Conservation (phyloP, 306 rosid genomes). For the Astragalus glycyphyllos region DNA sequence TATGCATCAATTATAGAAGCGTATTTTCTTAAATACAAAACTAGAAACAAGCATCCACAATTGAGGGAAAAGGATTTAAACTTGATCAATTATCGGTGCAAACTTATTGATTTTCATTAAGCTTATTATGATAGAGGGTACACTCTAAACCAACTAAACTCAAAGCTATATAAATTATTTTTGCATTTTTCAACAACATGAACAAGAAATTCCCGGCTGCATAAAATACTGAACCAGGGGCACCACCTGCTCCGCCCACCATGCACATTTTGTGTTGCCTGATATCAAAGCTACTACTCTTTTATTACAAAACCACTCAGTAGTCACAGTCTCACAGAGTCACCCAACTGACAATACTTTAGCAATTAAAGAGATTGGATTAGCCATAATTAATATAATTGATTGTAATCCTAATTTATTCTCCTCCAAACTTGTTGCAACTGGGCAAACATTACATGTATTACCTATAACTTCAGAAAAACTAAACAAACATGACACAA, state of each 20-base stretch:
- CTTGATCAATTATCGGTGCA: slow-evolving; percentile 9
- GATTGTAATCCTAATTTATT: slow-evolving; percentile 6
- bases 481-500: slow-evolving; percentile 29
- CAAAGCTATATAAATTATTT: slow-evolving; percentile 27
- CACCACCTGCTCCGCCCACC: slow-evolving; percentile 5
- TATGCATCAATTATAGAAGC: slow-evolving; percentile 21
- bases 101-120: background rate
- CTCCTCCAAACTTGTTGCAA: slow-evolving; percentile 22
- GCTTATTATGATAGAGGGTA: too few relatives aligned
- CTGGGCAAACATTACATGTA: slow-evolving; percentile 18
- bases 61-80: slow-evolving; percentile 13
- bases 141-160: background rate
- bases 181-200: slow-evolving; percentile 29
- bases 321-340: slow-evolving; percentile 24
- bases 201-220: slow-evolving; percentile 26
- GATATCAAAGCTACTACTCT: slow-evolving; percentile 11
- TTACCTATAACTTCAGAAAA: background rate
- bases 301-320: slow-evolving; percentile 16
- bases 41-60: background rate
- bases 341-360: slow-evolving; percentile 12
- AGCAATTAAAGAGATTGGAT: slow-evolving; percentile 3
- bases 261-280: background rate
- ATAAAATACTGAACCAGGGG: slow-evolving; percentile 26
- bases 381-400: slow-evolving; percentile 10
- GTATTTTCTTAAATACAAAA: background rate